Base-by-base conservation (phyloP, 768 basidiomycete species). In the Boletus rex-veris region DNA sequence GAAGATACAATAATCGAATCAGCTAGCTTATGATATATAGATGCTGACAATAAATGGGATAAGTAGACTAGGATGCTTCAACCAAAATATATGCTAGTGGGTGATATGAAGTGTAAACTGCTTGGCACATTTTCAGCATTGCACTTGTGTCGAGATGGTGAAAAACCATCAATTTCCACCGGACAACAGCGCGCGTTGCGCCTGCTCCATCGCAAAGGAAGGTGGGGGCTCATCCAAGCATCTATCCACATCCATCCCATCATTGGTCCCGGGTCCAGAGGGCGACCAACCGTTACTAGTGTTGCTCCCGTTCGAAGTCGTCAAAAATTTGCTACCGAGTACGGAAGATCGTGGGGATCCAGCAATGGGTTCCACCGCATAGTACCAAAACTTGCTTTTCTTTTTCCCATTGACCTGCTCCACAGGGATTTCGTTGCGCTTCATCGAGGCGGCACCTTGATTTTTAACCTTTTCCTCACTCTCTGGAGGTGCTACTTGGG, bases 331-430 rank as follows among this genome's bases (percentile, higher is more conserved):
- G 53, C 54, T 45, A 21, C 48, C 61, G 31, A 19, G 50, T 24
- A 44, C 42, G 16, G 58, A 50, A 45, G 62, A 60, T 24, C 42
- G 53, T 35, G 60, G 16, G 12, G 72, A 58, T 24, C 71, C 74
- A 8, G 78, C 69, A 41, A 80, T 62, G 1, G 89, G 86, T 61
- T 92, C 90, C 24, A 92, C 88, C 18, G 90, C 90, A 58, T 93
- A 93, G 41, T 87, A 86, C 90, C 90, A 91, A 67, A 85, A 92
- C 64, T 88, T 91, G 64, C 90, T 92, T 69, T 80, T 84, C 74
- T 89, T 92, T 74, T 86, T 90, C 56, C 90, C 89, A 33, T 81
- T 83, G 21, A 90, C 77, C 54, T 85, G 80, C 53, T 90, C 90
- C 65, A 90, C 58, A n/a, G 86, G 86, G 40, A 84, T 74, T 65